phyloP scores from a whole-genome alignment of 1,284 basidiomycete species.

The Ceratobasidium sp. region DNA sequence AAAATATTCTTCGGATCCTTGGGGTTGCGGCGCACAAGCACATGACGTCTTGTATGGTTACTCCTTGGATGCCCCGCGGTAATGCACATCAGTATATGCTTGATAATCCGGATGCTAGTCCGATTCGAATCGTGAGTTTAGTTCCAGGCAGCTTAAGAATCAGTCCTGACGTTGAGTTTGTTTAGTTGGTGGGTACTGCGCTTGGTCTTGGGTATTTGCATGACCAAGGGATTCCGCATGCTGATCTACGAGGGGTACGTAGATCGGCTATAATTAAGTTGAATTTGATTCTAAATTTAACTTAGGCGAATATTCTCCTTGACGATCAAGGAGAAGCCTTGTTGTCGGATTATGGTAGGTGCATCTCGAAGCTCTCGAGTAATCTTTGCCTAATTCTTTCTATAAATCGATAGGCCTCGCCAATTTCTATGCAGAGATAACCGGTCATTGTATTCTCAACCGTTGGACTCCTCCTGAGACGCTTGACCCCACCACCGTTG shows the following conservation, averaged over 20 bases:
- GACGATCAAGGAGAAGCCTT: constrained; percentile 44
- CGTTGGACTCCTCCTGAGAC: constrained; percentile 42
- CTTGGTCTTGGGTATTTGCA: constrained; percentile 38
- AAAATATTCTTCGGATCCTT: constrained; percentile 36
- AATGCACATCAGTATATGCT: constrained; percentile 41
- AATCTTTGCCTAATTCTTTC: neutral
- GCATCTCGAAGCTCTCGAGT: neutral
- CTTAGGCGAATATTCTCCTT: constrained; percentile 33
- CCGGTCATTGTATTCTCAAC: constrained; percentile 41
- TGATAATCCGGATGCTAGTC: constrained; percentile 38
- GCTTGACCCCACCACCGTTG: constrained; percentile 39
- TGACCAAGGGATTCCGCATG: constrained; percentile 40
- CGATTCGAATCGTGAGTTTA: constrained; percentile 36
- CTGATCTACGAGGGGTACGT: constrained; percentile 37
- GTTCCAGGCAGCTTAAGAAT: neutral
- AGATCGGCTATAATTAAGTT: neutral
- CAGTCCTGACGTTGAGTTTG: neutral
- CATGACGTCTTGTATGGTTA: constrained; percentile 42
- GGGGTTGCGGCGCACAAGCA: constrained; percentile 40
- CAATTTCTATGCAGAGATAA: constrained; percentile 41
- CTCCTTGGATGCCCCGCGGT: constrained; percentile 38
- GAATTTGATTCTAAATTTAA: neutral
- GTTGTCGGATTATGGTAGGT: constrained; percentile 37
- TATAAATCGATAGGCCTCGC: constrained; percentile 15
- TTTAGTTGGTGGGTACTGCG: constrained; percentile 34